Evolutionary conservation across 2,329 filamentous ascomycete genomes (phyloP).

Genomic region (Fusarium heterosporum): DNA sequence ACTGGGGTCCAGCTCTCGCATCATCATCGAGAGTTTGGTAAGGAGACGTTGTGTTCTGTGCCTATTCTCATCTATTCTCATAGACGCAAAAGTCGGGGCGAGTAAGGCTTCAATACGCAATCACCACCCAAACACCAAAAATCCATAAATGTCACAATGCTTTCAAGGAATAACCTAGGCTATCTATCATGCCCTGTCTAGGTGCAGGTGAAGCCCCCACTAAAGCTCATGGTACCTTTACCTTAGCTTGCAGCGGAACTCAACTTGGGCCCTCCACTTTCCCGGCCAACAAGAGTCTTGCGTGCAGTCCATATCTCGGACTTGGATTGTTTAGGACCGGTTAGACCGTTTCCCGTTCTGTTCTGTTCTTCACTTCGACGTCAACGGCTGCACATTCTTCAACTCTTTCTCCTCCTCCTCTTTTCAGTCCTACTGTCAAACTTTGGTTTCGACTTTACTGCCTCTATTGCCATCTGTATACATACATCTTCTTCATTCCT

Average conservation of each 20-base stretch:
- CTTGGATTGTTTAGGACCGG: slow-evolving; percentile 22
- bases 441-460: slow-evolving; percentile 10
- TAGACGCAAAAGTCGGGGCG: not conserved
- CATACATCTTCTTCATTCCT: slow-evolving; percentile 7
- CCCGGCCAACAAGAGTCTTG: slow-evolving; percentile 21
- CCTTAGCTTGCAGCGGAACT: slow-evolving; percentile 8
- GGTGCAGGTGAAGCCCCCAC: slow-evolving; percentile 17
- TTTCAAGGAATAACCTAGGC: slow-evolving; percentile 13
- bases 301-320: slow-evolving; percentile 6
- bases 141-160: not conserved
- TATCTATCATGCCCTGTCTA: not conserved
- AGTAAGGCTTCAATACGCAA: not conserved
- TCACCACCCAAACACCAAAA: not conserved
- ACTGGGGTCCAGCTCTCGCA: slow-evolving; percentile 27
- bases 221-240: slow-evolving; percentile 18
- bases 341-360: slow-evolving; percentile 12
- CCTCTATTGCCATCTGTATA: not conserved
- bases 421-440: slow-evolving; percentile 17
- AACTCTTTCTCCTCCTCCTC: slow-evolving; percentile 34
- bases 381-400: slow-evolving; percentile 29
- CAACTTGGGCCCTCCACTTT: slow-evolving; percentile 25
- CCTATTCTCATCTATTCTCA: not conserved
- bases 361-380: not conserved
- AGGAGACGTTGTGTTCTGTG: not conserved
- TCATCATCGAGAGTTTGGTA: slow-evolving; percentile 22